Percentiles rank a stretch among this genome's conserved stretches.
Conservation (phyloP, 371 early-diverging fungal species). For the Batrachochytrium dendrobatidis region DNA sequence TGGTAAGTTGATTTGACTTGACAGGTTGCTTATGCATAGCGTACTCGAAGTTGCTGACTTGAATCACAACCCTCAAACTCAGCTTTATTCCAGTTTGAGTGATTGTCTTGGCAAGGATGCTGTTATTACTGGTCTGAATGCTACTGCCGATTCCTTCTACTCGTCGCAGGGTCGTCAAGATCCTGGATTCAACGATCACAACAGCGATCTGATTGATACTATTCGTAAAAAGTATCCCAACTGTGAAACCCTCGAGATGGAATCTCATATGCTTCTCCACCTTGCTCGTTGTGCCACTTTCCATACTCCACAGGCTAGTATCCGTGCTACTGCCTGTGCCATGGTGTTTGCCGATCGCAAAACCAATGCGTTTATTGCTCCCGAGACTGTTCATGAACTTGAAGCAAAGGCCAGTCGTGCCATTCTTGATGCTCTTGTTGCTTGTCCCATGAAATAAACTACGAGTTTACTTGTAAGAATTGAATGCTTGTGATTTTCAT, state of each 20-base stretch:
- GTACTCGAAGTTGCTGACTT: background rate
- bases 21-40: background rate
- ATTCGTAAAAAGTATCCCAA: constrained; percentile 46
- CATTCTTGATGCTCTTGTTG: constrained; percentile 61
- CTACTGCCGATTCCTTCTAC: constrained; percentile 87
- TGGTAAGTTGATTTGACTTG: background rate
- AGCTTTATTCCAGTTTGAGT: constrained; percentile 9
- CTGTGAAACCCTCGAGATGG: constrained; percentile 83
- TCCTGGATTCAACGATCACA: constrained; percentile 71
- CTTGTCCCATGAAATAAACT: constrained; percentile 8
- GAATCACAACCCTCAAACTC: background rate
- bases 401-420: constrained; percentile 63
- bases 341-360: constrained; percentile 81
- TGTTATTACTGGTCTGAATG: constrained; percentile 67
- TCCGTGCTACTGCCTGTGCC: constrained; percentile 73
- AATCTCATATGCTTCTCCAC: constrained; percentile 79
- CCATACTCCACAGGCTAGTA: constrained; percentile 19
- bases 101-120: constrained; percentile 39
- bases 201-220: constrained; percentile 52
- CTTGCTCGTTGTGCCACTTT: constrained; percentile 45
- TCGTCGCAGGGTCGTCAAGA: constrained; percentile 80
- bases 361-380: constrained; percentile 62
- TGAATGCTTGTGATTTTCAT: too few species aligned
- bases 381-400: constrained; percentile 51
- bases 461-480: too few species aligned